These are phyloP conservation scores for Aspergillus funiculosus DNA, from an alignment of 495 filamentous ascomycete genomes.

Conservation along the genomic window DNA sequence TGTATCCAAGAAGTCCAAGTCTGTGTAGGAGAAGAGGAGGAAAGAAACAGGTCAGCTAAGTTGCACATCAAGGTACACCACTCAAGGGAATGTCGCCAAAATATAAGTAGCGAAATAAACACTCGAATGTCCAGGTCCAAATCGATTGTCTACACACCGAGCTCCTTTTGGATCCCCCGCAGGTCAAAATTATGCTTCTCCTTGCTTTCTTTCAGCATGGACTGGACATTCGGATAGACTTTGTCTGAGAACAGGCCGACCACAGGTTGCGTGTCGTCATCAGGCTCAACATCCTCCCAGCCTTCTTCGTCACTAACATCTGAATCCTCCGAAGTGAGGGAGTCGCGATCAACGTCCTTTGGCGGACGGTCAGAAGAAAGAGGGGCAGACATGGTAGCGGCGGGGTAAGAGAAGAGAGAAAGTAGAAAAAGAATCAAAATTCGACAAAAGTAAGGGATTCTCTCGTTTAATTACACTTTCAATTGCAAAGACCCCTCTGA, in stretches of 20 bases:
- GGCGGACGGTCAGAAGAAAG: constrained; percentile 18
- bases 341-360: constrained; percentile 29
- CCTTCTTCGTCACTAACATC: constrained; percentile 57
- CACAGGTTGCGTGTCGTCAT: constrained; percentile 58
- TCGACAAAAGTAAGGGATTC: too few species aligned
- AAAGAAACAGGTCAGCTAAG: constrained; percentile 19
- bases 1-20: constrained; percentile 72
- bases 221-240: constrained; percentile 56
- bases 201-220: constrained; percentile 70
- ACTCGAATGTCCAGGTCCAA: constrained; percentile 6
- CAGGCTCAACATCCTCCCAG: constrained; percentile 76
- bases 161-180: constrained; percentile 51
- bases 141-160: constrained; percentile 48
- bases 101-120: constrained; percentile 8
- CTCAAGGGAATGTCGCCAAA: constrained; percentile 11
- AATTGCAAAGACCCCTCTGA: too few species aligned
- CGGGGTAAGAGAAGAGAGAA: constrained; percentile 6
- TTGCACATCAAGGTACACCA: neutral
- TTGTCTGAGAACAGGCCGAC: constrained; percentile 66
- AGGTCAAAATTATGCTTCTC: constrained; percentile 71
- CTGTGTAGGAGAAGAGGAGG: constrained; percentile 28
- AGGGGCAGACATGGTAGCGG: constrained; percentile 29
- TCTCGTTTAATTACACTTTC: too few species aligned
- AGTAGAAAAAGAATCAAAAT: neutral
- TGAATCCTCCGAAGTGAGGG: constrained; percentile 39